phyloP scores from a whole-genome alignment of 768 basidiomycete species.

The Russula sp. region DNA sequence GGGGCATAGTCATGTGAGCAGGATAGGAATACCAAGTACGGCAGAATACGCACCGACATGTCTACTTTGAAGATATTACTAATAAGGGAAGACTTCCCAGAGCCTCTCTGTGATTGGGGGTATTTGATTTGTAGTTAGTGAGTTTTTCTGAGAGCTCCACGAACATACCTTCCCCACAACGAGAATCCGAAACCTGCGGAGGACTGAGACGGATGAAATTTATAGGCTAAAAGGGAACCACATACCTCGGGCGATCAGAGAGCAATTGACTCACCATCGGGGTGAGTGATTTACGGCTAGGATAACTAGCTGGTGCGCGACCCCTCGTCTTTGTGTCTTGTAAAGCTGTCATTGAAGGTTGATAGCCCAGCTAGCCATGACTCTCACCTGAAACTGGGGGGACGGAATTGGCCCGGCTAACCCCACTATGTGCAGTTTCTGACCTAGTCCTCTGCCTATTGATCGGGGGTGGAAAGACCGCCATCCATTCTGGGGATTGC shows the following conservation, averaged over 20 bases:
- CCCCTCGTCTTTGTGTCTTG: background rate
- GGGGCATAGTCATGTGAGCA: background rate
- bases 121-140: too few species aligned
- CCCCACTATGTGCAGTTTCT: too few species aligned
- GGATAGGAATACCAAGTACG: background rate
- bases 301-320: background rate
- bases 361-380: background rate
- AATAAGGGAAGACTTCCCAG: background rate
- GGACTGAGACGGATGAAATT: background rate
- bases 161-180: background rate
- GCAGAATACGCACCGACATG: background rate
- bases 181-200: background rate
- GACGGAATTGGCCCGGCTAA: background rate
- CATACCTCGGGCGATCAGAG: background rate
- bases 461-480: background rate
- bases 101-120: background rate
- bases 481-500: too few species aligned
- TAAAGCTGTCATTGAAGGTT: background rate
- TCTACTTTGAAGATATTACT: background rate
- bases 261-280: background rate
- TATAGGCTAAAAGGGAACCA: background rate
- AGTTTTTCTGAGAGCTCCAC: background rate
- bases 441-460: background rate
- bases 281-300: background rate
- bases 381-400: background rate